phyloP scores from a whole-genome alignment of 345 rosid species.

The Hypericum perforatum region DNA sequence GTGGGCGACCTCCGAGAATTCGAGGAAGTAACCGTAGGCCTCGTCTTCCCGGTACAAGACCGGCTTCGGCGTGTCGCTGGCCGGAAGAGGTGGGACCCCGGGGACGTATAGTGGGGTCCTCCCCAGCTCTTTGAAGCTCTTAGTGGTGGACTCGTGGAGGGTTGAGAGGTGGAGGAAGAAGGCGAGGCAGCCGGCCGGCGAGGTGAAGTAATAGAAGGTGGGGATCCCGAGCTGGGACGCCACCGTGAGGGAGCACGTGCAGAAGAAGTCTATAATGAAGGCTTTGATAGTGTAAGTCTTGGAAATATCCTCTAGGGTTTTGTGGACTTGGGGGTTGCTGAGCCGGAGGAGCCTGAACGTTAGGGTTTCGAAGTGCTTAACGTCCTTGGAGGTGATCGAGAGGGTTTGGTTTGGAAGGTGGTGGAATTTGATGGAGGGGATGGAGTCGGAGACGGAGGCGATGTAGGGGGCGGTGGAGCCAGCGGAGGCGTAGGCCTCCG shows the following conservation, averaged over 20 bases:
- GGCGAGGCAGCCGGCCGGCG: slow-evolving; percentile 31
- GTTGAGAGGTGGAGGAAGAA: slow-evolving; percentile 21
- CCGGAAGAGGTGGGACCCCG: slow-evolving; percentile 28
- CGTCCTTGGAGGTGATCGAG: slow-evolving; percentile 18
- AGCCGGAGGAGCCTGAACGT: slow-evolving; percentile 21
- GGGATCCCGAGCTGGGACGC: slow-evolving; percentile 31
- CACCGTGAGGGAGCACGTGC: slow-evolving; percentile 23
- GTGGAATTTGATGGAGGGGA: slow-evolving; percentile 40
- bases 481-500: slow-evolving; percentile 29
- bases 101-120: slow-evolving; percentile 22
- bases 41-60: slow-evolving; percentile 22
- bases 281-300: slow-evolving; percentile 18
- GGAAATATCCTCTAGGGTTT: slow-evolving; percentile 29
- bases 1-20: slow-evolving; percentile 7
- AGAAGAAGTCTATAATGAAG: slow-evolving; percentile 40
- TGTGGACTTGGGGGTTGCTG: slow-evolving; percentile 33
- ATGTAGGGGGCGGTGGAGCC: slow-evolving; percentile 34
- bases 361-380: slow-evolving; percentile 24
- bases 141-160: slow-evolving; percentile 20
- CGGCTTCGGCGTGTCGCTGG: slow-evolving; percentile 19
- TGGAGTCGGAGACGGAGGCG: slow-evolving; percentile 22
- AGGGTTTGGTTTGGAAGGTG: slow-evolving; percentile 29
- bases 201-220: slow-evolving; percentile 34
- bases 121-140: slow-evolving; percentile 31
- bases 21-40: slow-evolving; percentile 18